Conservation (phyloP, 148 eudicot species). For the Cornus kousa region DNA sequence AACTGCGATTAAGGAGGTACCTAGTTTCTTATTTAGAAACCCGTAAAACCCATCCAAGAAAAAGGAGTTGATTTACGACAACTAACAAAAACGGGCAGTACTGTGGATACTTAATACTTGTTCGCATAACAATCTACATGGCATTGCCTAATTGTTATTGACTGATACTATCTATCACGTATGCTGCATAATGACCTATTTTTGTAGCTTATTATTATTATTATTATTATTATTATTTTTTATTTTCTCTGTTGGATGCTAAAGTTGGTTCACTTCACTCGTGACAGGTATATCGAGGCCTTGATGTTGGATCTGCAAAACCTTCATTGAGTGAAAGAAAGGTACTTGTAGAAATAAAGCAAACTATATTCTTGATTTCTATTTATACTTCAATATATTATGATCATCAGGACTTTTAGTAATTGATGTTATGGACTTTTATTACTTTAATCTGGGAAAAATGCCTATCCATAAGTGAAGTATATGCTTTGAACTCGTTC, state of each 20-base stretch:
- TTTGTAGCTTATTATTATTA: neutral
- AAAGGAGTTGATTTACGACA: too few species aligned
- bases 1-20: neutral
- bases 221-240: too few species aligned
- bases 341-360: slow-evolving; percentile 35
- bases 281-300: slow-evolving; percentile 82
- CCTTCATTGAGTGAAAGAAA: slow-evolving; percentile 75
- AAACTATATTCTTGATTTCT: neutral
- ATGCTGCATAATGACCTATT: neutral
- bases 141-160: neutral
- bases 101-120: too few species aligned
- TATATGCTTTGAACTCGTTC: neutral
- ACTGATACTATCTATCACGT: neutral
- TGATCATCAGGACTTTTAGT: neutral
- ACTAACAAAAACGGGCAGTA: too few species aligned
- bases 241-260: too few species aligned
- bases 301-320: slow-evolving; percentile 96
- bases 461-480: too few species aligned
- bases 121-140: neutral
- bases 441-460: neutral
- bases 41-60: too few species aligned
- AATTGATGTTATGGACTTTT: too few species aligned
- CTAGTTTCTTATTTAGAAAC: neutral
- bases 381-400: neutral
- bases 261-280: slow-evolving; percentile 1